Conservation (phyloP, 352 stramenopile genomes). For the Peronosclerospora sorghi region DNA sequence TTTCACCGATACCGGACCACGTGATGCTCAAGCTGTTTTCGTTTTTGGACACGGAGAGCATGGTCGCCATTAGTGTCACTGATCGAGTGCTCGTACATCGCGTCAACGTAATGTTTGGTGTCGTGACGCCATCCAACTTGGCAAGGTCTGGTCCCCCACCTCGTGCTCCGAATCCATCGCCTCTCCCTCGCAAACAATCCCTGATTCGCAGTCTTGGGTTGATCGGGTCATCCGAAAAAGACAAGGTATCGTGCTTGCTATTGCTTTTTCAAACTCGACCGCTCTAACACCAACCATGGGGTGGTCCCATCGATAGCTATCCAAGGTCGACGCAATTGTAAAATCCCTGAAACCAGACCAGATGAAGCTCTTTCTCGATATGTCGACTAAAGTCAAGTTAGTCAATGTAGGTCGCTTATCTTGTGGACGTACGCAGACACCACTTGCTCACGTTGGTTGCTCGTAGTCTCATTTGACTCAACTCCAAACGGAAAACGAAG, state of each 20-base stretch:
- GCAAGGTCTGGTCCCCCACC: slow-evolving; percentile 6
- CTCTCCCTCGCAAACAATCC: slow-evolving; percentile 8
- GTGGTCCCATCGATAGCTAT: slow-evolving; percentile 23
- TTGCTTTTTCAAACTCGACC: neutral
- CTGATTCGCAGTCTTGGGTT: slow-evolving; percentile 28
- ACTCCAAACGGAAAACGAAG: slow-evolving; percentile 70
- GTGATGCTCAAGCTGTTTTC: slow-evolving; percentile 57
- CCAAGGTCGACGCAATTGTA: slow-evolving; percentile 64
- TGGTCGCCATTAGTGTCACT: slow-evolving; percentile 57
- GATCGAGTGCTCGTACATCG: slow-evolving; percentile 37
- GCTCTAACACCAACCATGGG: neutral
- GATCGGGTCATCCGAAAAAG: slow-evolving; percentile 26
- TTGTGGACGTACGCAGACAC: neutral
- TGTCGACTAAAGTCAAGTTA: slow-evolving; percentile 64
- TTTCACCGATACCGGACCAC: slow-evolving; percentile 35
- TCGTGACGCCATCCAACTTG: slow-evolving; percentile 23
- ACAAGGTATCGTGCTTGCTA: slow-evolving; percentile 14
- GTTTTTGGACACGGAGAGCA: slow-evolving; percentile 57
- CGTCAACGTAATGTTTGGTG: slow-evolving; percentile 58
- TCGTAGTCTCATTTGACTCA: slow-evolving; percentile 42
- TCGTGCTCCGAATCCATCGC: slow-evolving; percentile 10
- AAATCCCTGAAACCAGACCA: slow-evolving; percentile 74
- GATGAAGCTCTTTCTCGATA: slow-evolving; percentile 79
- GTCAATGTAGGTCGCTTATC: slow-evolving; percentile 42
- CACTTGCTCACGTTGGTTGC: neutral